A percentile compares a stretch with the other conserved stretches of the same genome.
Evolutionary conservation across 75 land plant genomes (phyloP).

Genomic region (Isoetes taiwanensis): DNA sequence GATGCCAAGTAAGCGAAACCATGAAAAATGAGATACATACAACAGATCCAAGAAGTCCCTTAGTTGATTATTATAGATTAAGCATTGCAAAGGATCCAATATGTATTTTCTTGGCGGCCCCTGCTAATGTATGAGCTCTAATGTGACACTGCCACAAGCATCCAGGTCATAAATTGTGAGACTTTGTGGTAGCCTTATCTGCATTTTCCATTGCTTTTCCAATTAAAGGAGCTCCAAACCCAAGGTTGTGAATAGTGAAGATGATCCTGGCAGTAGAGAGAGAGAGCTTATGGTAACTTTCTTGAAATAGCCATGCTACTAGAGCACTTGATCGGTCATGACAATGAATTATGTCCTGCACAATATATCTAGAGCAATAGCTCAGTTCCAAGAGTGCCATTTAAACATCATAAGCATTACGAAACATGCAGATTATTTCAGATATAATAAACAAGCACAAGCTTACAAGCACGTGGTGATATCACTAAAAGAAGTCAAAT

Average conservation of each 20-base stretch:
- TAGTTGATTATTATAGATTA: too few species aligned
- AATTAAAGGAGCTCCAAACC: neutral
- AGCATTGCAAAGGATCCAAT: too few species aligned
- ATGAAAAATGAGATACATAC: neutral
- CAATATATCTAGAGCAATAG: too few species aligned
- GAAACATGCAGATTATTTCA: too few species aligned
- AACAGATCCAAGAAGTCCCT: too few species aligned
- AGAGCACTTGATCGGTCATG: neutral
- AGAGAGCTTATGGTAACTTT: neutral
- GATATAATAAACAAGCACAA: too few species aligned
- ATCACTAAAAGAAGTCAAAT: too few species aligned
- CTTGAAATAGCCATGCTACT: constrained; percentile 5
- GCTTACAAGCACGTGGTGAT: too few species aligned
- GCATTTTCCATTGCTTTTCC: constrained; percentile 8
- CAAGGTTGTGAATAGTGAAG: neutral
- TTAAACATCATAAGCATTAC: too few species aligned
- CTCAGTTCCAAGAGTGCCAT: too few species aligned
- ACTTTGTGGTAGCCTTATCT: neutral
- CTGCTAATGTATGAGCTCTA: neutral
- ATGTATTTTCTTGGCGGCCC: too few species aligned
- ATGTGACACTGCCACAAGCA: too few species aligned
- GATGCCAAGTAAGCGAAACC: neutral
- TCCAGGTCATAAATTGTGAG: neutral
- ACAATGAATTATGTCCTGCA: constrained; percentile 4
- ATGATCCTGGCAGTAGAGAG: neutral